A percentile compares a stretch with the other conserved stretches of the same genome.
Conservation (phyloP, 805 yeast species). For the Torulaspora microellipsoides region DNA sequence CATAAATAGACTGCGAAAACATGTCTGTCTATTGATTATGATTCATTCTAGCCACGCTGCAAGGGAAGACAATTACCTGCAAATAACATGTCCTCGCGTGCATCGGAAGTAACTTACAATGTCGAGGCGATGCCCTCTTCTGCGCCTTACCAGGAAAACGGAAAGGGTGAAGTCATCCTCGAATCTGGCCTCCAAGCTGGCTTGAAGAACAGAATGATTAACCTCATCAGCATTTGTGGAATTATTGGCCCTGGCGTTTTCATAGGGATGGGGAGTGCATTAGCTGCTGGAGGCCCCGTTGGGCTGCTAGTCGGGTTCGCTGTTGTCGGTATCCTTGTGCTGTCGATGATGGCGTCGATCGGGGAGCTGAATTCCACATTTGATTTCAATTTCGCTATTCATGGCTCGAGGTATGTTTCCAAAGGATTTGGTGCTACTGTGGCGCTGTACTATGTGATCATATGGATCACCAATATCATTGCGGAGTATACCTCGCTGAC, state of each 20-base stretch:
- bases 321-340: constrained; percentile 48
- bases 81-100: not conserved
- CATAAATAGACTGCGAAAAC: not conserved
- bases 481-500: constrained; percentile 53
- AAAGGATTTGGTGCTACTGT: constrained; percentile 55
- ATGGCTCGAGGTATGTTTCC: constrained; percentile 49
- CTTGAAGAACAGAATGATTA: constrained; percentile 47
- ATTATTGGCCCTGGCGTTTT: constrained; percentile 58
- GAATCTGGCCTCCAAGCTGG: constrained; percentile 41
- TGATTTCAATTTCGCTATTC: constrained; percentile 38
- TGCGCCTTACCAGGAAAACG: constrained; percentile 16
- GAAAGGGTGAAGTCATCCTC: constrained; percentile 28
- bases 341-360: constrained; percentile 50
- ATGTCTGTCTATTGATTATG: too few species aligned
- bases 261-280: constrained; percentile 50
- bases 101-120: not conserved
- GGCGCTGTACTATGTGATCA: constrained; percentile 48
- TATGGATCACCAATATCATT: constrained; percentile 54
- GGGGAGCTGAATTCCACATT: constrained; percentile 54
- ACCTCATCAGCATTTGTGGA: constrained; percentile 52
- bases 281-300: constrained; percentile 49
- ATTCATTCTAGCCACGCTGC: not conserved
- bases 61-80: not conserved
- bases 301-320: constrained; percentile 49
- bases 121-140: not conserved